phyloP scores from a whole-genome alignment of 164 flowering plant species.

The Nymphaea thermarum region DNA sequence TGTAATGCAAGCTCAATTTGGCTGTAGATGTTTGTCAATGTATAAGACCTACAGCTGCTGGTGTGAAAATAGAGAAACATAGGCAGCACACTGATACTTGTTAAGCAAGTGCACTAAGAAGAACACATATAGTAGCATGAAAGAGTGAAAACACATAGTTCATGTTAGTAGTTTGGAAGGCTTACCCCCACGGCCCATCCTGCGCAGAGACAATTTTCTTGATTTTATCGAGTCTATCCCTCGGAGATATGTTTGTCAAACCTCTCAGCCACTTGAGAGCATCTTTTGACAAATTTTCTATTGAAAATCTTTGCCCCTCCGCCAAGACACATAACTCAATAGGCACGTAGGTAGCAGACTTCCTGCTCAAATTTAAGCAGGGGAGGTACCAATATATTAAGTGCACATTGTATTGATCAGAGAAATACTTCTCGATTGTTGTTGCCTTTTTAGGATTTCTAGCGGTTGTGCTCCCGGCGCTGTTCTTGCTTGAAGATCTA shows the following conservation, averaged over 20 bases:
- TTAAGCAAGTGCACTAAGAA: background rate
- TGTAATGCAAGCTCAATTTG: too few species aligned
- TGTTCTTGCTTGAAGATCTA: constrained; percentile 10
- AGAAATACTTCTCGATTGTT: constrained; percentile 34
- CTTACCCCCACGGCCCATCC: constrained; percentile 68
- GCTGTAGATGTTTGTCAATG: too few species aligned
- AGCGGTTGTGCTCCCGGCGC: constrained; percentile 21
- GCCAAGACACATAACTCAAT: constrained; percentile 65
- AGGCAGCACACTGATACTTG: too few species aligned
- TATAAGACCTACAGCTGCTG: too few species aligned
- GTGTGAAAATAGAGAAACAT: too few species aligned
- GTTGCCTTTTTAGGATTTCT: constrained; percentile 11
- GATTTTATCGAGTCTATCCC: constrained; percentile 27
- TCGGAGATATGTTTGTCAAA: constrained; percentile 23
- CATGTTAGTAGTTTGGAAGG: background rate
- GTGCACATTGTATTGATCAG: constrained; percentile 26
- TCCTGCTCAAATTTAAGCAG: constrained; percentile 51
- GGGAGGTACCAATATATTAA: constrained; percentile 37
- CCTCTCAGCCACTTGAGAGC: constrained; percentile 19
- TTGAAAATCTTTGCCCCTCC: constrained; percentile 61
- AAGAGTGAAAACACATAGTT: background rate
- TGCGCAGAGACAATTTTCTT: constrained; percentile 22
- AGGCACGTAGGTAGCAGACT: constrained; percentile 40
- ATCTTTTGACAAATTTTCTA: constrained; percentile 27
- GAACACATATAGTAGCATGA: background rate